Evolutionary conservation across 2,329 filamentous ascomycete species (phyloP).

Genomic region (Colletotrichum gigasporum): DNA sequence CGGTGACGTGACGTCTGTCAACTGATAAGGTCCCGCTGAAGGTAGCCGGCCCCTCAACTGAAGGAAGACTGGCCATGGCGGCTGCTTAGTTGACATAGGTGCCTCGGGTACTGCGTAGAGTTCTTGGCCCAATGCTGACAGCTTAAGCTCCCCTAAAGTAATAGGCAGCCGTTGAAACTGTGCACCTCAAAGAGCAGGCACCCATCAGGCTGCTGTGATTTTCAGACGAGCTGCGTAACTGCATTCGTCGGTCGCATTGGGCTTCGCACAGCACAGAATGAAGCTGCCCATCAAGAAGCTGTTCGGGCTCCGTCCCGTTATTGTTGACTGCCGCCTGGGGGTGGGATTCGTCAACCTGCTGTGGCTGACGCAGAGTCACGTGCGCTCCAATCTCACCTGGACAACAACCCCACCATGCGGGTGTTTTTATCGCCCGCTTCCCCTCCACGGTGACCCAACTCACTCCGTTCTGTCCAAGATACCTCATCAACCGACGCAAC

Average conservation of each 20-base stretch:
- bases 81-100: conserved; percentile 17
- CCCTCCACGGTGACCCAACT: conserved; percentile 33
- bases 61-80: not conserved
- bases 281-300: not conserved
- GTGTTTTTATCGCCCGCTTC: conserved; percentile 35
- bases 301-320: not conserved
- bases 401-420: conserved; percentile 35
- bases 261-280: not conserved
- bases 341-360: conserved; percentile 32
- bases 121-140: conserved; percentile 2
- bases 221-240: not conserved
- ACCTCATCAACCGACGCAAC: conserved; percentile 32
- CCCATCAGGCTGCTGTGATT: not conserved
- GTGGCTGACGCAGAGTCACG: conserved; percentile 34
- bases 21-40: not conserved
- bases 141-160: no score
- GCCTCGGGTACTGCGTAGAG: not conserved
- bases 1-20: conserved; percentile 16
- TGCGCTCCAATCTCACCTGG: conserved; percentile 32
- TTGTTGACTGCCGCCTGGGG: conserved; percentile 19
- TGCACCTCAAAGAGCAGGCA: not conserved
- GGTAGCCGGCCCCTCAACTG: not conserved
- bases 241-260: not conserved
- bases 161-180: conserved; percentile 9
- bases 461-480: conserved; percentile 32